Evolutionary conservation across 257 asterid genomes (phyloP).

Genomic region (Leptodermis oblonga): DNA sequence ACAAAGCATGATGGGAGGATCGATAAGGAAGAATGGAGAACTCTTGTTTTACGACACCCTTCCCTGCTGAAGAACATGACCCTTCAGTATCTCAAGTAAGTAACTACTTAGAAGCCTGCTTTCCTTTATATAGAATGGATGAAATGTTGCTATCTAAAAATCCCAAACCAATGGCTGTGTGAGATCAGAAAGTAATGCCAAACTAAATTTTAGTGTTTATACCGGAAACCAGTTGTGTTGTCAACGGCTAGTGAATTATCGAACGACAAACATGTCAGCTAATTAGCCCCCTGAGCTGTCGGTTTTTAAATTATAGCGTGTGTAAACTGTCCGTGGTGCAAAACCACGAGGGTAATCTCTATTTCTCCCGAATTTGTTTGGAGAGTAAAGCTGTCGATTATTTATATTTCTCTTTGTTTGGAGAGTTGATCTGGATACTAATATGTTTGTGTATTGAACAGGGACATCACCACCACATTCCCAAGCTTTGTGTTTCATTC

Average conservation of each 20-base stretch:
- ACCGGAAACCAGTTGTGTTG: too few relatives aligned
- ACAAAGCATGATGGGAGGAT: conserved; percentile 94
- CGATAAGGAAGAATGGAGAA: conserved; percentile 96
- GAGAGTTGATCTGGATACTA: too few relatives aligned
- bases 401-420: too few relatives aligned
- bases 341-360: too few relatives aligned
- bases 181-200: too few relatives aligned
- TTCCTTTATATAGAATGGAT: neutral
- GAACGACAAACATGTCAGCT: neutral
- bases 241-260: neutral
- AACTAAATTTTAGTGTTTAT: too few relatives aligned
- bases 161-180: neutral
- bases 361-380: neutral
- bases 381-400: too few relatives aligned
- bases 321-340: too few relatives aligned
- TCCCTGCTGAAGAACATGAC: conserved; percentile 94
- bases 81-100: conserved; percentile 92
- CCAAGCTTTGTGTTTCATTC: conserved; percentile 96
- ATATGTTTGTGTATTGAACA: conserved; percentile 17
- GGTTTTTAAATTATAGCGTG: too few relatives aligned
- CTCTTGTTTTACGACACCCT: conserved; percentile 82
- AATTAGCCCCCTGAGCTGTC: too few relatives aligned
- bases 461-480: conserved; percentile 76
- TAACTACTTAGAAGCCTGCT: conserved; percentile 3
- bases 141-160: neutral